Evolutionary conservation across 441 rosid genomes (phyloP).

Genomic region (Croton laevigatus): DNA sequence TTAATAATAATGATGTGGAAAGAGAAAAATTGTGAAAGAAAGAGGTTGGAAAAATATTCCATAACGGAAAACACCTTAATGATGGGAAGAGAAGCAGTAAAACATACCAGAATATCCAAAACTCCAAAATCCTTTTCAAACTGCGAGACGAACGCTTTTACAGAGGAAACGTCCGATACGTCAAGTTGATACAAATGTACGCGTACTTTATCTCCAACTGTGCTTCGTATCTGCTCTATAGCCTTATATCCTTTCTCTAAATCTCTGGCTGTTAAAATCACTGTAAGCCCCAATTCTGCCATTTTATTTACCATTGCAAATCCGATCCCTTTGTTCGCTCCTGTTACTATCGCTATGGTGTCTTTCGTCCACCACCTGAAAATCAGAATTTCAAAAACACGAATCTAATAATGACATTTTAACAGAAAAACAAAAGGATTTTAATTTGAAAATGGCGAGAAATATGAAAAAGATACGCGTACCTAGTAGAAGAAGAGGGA

Average conservation of each 20-base stretch:
- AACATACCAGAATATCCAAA: conserved; percentile 75
- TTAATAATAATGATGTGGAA: no score
- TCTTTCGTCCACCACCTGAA: conserved; percentile 73
- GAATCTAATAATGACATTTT: no score
- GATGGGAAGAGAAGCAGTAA: no score
- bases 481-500: no score
- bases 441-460: no score
- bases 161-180: conserved; percentile 53
- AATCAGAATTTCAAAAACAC: no score
- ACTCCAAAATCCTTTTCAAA: conserved; percentile 36
- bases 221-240: conserved; percentile 35
- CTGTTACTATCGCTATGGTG: conserved; percentile 72
- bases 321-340: conserved; percentile 87
- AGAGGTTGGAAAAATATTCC: no score
- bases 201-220: conserved; percentile 24
- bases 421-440: no score
- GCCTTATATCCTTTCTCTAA: conserved; percentile 49
- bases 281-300: conserved; percentile 57
- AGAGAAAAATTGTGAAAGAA: no score
- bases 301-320: conserved; percentile 63
- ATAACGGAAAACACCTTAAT: no score
- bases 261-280: conserved; percentile 72
- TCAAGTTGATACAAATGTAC: conserved; percentile 54
- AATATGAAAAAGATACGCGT: no score
- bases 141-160: conserved; percentile 51